Conservation (phyloP, 1,284 basidiomycete genomes). For the Coriolopsis trogii region DNA sequence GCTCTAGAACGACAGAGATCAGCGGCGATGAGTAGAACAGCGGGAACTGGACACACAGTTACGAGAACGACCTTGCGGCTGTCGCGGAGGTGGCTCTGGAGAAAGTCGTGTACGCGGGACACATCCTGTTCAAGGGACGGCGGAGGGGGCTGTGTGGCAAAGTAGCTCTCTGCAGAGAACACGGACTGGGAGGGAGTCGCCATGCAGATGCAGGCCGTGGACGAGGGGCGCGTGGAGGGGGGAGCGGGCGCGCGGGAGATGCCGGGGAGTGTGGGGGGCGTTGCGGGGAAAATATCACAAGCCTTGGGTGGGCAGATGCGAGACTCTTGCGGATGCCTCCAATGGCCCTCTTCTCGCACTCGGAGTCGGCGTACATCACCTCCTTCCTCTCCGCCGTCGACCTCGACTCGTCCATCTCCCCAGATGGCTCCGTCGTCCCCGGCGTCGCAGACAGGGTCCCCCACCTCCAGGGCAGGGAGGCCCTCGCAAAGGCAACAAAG, state of each 20-base stretch:
- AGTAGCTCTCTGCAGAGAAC: slow-evolving; percentile 88
- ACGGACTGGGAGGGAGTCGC: slow-evolving; percentile 16
- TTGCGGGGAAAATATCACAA: slow-evolving; percentile 24
- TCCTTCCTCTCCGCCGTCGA: slow-evolving; percentile 52
- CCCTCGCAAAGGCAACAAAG: slow-evolving; percentile 72
- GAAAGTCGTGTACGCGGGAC: slow-evolving; percentile 66
- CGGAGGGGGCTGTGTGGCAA: slow-evolving; percentile 81
- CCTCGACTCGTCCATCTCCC: slow-evolving; percentile 39
- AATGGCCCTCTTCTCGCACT: slow-evolving; percentile 49
- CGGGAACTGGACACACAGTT: slow-evolving; percentile 65
- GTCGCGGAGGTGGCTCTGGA: slow-evolving; percentile 64
- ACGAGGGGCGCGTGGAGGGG: neutral
- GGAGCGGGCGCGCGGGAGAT: neutral
- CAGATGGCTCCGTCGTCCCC: slow-evolving; percentile 27
- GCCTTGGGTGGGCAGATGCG: slow-evolving; percentile 18
- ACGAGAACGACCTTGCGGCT: slow-evolving; percentile 88
- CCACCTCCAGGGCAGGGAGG: slow-evolving; percentile 48
- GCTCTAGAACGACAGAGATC: slow-evolving; percentile 60
- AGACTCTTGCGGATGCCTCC: slow-evolving; percentile 3
- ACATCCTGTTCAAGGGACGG: slow-evolving; percentile 69
- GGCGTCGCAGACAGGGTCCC: slow-evolving; percentile 35
- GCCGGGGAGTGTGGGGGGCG: slow-evolving; percentile 9
- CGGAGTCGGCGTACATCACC: slow-evolving; percentile 52
- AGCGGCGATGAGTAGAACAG: slow-evolving; percentile 8
- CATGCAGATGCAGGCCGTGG: slow-evolving; percentile 9